Evolutionary conservation across 2,329 filamentous ascomycete species (phyloP), one percentile per base, ranked within the genome.

Genomic region (Aspergillus sp.): DNA sequence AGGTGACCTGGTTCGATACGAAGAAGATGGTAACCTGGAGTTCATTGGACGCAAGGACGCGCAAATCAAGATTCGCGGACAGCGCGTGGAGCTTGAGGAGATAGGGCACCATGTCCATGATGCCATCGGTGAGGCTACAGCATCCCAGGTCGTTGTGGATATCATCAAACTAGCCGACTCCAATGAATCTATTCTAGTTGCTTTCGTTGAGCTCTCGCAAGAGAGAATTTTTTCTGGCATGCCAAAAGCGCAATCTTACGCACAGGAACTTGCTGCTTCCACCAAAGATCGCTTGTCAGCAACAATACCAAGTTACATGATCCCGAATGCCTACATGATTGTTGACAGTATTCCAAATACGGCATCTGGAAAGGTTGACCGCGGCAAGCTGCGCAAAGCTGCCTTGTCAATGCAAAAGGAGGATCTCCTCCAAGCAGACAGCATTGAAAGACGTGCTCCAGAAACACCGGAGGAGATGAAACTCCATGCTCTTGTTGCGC

Each of bases 1-100:
- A 4, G 62, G 62, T 10, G 62, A 65, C 43, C 45, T 63, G 31
- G 55, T 55, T 2, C 47, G 49, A 39, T 60, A 61, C 37, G 19
- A 19, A 19, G 19, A 19, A 19, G 33, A 34, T 12, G 33, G 33
- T 3, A 12, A 11, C 7, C 33, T 34, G 8, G 11, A 12, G 7
- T 11, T 9, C 30, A n/a, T 32, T 8, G 30, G 30, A 3, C 30
- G 30, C 30, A 8, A 53, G 35, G 58, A 61, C 35, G 39, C 38
- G 7, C 58, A 61, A 40, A 49, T 60, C 42, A 60, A 61, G 30
- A 8, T 32, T 8, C 30, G 30, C 30, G 30, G 30, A n/a, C 30
- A 32, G n/a, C 30, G 30, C 30, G n/a, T 32, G 8, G 30, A 32
- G 30, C 30, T 32, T 3, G 30, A n/a, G 30, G 30, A 32, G 5